phyloP scores from a whole-genome alignment of 192 early-diverging fungal genomes.

The Backusella morwellensis region DNA sequence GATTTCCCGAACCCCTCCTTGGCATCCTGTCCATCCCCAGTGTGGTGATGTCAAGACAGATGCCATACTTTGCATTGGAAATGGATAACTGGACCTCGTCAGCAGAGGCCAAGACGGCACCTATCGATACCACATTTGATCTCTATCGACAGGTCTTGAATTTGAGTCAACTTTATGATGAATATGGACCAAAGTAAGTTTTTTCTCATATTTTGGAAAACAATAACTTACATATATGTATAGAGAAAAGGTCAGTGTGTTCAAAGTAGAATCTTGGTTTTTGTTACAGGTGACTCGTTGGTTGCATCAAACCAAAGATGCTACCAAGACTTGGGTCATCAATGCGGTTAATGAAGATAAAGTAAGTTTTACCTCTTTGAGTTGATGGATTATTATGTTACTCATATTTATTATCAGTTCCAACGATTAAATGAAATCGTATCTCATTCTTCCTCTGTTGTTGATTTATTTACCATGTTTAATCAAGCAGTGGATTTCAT shows the following conservation, averaged over 20 bases:
- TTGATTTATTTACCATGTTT: conserved; percentile 80
- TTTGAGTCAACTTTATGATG: conserved; percentile 45
- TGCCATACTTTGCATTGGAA: conserved; percentile 51
- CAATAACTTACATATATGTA: not conserved
- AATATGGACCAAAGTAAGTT: conserved; percentile 44
- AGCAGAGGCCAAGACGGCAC: conserved; percentile 36
- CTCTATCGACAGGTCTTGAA: conserved; percentile 48
- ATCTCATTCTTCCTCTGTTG: conserved; percentile 73
- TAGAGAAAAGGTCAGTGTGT: conserved; percentile 40
- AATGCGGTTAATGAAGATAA: conserved; percentile 63
- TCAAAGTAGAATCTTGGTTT: conserved; percentile 75
- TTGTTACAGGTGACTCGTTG: conserved; percentile 62
- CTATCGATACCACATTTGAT: conserved; percentile 48
- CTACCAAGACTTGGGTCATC: conserved; percentile 68
- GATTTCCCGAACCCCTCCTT: conserved; percentile 14
- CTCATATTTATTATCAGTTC: conserved; percentile 38
- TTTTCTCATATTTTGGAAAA: not conserved
- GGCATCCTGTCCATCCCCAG: conserved; percentile 32
- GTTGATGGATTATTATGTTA: not conserved
- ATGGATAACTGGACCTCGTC: conserved; percentile 55
- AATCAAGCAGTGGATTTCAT: conserved; percentile 73
- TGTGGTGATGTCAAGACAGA: conserved; percentile 49
- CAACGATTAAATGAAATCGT: conserved; percentile 49
- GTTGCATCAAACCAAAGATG: conserved; percentile 55
- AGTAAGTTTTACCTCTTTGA: conserved; percentile 31